These are phyloP conservation scores for Lactuca sativa DNA, from an alignment of 129 eudicot genomes.

Conservation along the genomic window DNA sequence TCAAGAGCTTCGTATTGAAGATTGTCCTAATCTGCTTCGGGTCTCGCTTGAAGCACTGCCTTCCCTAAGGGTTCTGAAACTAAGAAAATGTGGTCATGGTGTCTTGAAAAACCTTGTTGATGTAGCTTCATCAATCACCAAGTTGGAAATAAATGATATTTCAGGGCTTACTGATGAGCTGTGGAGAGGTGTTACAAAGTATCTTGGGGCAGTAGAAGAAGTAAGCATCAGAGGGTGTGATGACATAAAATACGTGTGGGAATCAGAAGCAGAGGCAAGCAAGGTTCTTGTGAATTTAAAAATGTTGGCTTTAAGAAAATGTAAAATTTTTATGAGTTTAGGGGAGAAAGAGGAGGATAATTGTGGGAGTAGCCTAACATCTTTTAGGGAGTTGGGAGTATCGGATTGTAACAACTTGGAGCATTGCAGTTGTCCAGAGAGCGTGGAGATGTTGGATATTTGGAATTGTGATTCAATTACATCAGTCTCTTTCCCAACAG, in stretches of 20 bases:
- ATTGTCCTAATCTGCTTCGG: not conserved
- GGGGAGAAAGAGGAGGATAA: too few relatives aligned
- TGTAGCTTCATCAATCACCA: not conserved
- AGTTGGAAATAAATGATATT: not conserved
- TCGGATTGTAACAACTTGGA: too few relatives aligned
- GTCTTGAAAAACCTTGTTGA: not conserved
- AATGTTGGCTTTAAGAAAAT: too few relatives aligned
- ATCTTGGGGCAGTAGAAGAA: constrained; percentile 4
- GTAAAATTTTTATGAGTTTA: too few relatives aligned
- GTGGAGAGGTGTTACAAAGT: constrained; percentile 3
- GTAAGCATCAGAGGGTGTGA: not conserved
- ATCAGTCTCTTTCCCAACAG: not conserved
- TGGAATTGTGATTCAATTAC: not conserved
- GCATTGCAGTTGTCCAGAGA: not conserved
- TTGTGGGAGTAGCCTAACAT: too few relatives aligned
- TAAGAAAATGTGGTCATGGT: not conserved
- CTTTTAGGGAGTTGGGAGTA: too few relatives aligned
- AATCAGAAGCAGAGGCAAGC: not conserved
- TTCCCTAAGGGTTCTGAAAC: not conserved
- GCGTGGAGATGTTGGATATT: not conserved
- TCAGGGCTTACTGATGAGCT: constrained; percentile 13
- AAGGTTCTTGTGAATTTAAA: too few relatives aligned
- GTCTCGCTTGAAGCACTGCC: constrained; percentile 10
- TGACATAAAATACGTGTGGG: constrained; percentile 3
- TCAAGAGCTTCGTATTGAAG: not conserved